Conservation (phyloP, 225 moss, liverwort and hornwort genomes). For the Marchantia paleacea region DNA sequence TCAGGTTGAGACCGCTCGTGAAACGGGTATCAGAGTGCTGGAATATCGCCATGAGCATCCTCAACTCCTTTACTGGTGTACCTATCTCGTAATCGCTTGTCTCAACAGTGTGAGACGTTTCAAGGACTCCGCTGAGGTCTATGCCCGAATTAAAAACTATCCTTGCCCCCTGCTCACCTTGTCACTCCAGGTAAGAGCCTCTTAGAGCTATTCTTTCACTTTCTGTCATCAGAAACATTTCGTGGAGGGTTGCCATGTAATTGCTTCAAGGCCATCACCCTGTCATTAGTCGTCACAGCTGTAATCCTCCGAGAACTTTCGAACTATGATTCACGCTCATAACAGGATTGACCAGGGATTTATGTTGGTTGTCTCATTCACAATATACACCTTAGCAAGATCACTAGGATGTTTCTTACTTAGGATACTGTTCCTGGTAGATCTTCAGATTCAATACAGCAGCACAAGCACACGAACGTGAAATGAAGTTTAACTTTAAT, state of each 20-base stretch:
- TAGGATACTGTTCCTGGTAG: no score
- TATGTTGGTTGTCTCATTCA: no score
- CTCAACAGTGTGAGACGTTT: constrained; percentile 41
- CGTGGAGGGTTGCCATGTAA: not conserved
- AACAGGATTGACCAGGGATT: no score
- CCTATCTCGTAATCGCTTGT: constrained; percentile 40
- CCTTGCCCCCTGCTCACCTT: constrained; percentile 34
- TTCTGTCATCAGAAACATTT: not conserved
- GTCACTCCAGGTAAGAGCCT: constrained; percentile 35
- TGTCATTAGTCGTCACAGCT: not conserved
- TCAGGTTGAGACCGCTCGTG: constrained; percentile 39
- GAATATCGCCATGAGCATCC: constrained; percentile 42
- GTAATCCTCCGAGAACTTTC: no score
- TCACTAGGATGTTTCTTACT: no score
- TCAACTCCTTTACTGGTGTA: constrained; percentile 42
- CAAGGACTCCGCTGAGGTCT: constrained; percentile 34
- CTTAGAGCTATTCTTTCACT: not conserved
- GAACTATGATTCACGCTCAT: no score
- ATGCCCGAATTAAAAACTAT: constrained; percentile 28
- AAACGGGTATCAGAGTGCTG: constrained; percentile 29
- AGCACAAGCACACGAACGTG: no score
- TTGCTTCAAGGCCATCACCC: not conserved
- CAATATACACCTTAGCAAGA: no score
- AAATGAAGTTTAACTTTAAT: no score
- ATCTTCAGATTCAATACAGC: no score